Conservation (phyloP, 129 eudicot genomes). For the Heracleum sosnowskyi region DNA sequence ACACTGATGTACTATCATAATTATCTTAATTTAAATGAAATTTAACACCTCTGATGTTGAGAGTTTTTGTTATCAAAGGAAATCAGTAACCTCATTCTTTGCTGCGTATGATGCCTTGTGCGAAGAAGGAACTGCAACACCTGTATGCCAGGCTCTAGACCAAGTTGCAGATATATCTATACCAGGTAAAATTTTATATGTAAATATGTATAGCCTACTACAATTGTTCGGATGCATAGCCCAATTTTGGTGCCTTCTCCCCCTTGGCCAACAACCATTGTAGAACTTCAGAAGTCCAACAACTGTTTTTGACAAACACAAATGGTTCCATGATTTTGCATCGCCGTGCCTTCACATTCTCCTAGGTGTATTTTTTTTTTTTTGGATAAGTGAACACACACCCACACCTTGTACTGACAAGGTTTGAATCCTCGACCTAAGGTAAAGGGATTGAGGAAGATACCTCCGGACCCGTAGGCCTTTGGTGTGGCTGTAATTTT, state of each 20-base stretch:
- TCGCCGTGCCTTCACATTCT: neutral
- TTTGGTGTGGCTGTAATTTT: too few relatives aligned
- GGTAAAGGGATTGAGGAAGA: neutral
- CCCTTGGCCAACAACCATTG: neutral
- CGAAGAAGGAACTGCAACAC: conserved; percentile 94
- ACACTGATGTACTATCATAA: neutral
- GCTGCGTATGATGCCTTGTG: conserved; percentile 85
- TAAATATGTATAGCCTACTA: neutral
- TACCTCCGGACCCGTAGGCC: too few relatives aligned
- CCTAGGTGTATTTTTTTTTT: too few relatives aligned
- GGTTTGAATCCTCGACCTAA: neutral
- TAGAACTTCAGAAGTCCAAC: neutral
- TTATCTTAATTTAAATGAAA: neutral
- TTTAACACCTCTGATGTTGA: conserved; percentile 1
- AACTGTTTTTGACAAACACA: neutral
- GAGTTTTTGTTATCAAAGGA: conserved; percentile 38
- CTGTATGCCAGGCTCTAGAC: conserved; percentile 91
- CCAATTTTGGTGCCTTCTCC: neutral
- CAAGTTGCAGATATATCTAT: conserved; percentile 88
- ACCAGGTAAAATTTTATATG: conserved; percentile 45
- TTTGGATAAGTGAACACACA: neutral
- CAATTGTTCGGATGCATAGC: neutral
- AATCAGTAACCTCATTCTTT: conserved; percentile 81
- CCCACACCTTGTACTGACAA: neutral
- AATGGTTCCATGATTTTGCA: neutral